phyloP scores from a whole-genome alignment of 1,284 basidiomycete species.

The Uromyces viciae-fabae region DNA sequence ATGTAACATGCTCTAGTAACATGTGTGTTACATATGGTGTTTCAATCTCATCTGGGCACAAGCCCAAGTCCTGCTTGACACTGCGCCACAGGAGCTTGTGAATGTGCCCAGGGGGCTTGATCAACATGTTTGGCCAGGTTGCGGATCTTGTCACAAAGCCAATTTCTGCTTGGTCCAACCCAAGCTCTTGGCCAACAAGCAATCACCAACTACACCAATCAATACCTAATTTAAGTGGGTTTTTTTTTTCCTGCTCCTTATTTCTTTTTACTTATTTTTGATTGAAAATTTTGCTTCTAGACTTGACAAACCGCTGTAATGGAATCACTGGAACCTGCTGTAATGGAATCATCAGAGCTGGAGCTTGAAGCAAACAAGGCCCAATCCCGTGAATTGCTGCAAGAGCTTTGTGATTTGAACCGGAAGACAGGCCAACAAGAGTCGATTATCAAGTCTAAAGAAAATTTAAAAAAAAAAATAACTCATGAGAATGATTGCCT shows the following conservation, averaged over 20 bases:
- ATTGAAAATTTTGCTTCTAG: background rate
- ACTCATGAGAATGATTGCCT: background rate
- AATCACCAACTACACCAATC: background rate
- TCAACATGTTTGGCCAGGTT: background rate
- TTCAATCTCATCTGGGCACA: background rate
- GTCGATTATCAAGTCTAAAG: background rate
- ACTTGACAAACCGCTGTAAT: background rate
- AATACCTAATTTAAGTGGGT: background rate
- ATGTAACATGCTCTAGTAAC: too few species aligned
- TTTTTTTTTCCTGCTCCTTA: background rate
- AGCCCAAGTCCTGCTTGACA: slow-evolving; percentile 12
- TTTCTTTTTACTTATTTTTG: background rate
- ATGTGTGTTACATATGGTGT: too few species aligned
- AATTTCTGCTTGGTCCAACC: background rate
- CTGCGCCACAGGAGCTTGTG: background rate
- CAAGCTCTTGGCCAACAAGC: background rate
- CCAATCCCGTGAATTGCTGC: background rate
- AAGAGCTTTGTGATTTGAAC: background rate
- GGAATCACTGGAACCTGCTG: background rate
- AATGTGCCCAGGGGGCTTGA: background rate
- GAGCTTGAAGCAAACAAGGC: background rate
- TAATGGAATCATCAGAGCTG: background rate
- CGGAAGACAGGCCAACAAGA: background rate
- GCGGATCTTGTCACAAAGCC: background rate
- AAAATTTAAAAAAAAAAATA: background rate